These are phyloP conservation scores for Cladophialophora yegresii DNA, from an alignment of 2,329 filamentous ascomycete species.

Conservation along the genomic window DNA sequence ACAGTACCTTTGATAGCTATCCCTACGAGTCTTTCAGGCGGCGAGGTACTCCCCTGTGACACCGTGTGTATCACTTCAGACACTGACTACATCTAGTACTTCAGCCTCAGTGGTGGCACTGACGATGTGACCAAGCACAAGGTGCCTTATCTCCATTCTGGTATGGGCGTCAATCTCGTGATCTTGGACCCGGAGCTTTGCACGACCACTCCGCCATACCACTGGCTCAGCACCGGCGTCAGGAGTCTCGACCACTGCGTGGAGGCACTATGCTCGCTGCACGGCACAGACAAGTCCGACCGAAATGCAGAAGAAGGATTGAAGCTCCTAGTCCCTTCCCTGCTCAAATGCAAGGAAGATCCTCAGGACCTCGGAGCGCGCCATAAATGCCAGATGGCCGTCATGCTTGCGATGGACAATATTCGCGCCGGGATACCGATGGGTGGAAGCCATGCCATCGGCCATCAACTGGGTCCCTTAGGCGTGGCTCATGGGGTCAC, in stretches of 20 bases:
- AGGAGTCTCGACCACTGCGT: constrained; percentile 60
- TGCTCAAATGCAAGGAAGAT: constrained; percentile 46
- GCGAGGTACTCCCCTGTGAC: constrained; percentile 27
- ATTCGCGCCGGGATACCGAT: constrained; percentile 35
- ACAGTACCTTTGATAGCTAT: constrained; percentile 38
- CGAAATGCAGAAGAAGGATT: constrained; percentile 45
- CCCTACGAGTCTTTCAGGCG: constrained; percentile 12
- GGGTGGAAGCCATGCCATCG: constrained; percentile 55
- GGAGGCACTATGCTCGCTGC: constrained; percentile 53
- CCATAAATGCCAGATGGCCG: constrained; percentile 53
- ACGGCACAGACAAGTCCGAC: constrained; percentile 41
- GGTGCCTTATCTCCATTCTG: constrained; percentile 11
- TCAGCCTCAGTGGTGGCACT: constrained; percentile 14
- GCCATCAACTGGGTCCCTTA: constrained; percentile 55
- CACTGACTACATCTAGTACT: constrained; percentile 4
- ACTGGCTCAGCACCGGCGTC: constrained; percentile 62
- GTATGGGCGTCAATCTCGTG: constrained; percentile 12
- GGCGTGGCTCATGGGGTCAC: constrained; percentile 63
- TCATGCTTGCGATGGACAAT: constrained; percentile 41
- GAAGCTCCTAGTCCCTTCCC: constrained; percentile 45
- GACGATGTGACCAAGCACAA: constrained; percentile 15
- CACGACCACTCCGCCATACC: constrained; percentile 52
- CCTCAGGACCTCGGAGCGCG: constrained; percentile 42
- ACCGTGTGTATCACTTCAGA: neutral
- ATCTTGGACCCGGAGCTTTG: constrained; percentile 53